Conservation (phyloP, 208 protist genomes). For the Naegleria fowleri region DNA sequence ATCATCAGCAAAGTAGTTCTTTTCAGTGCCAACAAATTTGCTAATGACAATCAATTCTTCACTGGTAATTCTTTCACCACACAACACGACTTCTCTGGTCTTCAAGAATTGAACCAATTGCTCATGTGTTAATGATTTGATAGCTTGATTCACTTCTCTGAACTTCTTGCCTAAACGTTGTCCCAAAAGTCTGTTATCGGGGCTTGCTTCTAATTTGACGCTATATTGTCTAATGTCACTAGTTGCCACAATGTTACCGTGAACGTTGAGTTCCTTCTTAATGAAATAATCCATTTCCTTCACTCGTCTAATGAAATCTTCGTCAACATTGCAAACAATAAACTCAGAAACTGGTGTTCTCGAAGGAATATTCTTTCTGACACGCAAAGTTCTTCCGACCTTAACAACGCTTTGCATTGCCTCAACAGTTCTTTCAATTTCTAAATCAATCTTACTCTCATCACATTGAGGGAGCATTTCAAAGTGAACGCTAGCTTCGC, state of each 20-base stretch:
- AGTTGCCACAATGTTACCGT: conserved; percentile 64
- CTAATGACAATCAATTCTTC: conserved; percentile 78
- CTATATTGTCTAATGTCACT: conserved; percentile 54
- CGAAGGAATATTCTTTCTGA: conserved; percentile 79
- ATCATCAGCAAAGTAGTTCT: conserved; percentile 73
- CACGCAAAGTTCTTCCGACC: conserved; percentile 83
- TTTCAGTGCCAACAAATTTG: conserved; percentile 67
- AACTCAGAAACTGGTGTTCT: conserved; percentile 79
- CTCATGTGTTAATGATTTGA: conserved; percentile 4
- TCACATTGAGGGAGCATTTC: conserved; percentile 77
- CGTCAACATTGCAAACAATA: conserved; percentile 71
- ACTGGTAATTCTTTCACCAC: conserved; percentile 57
- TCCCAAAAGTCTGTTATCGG: conserved; percentile 13
- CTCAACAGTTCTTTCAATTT: conserved; percentile 50
- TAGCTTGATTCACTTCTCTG: background rate
- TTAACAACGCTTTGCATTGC: conserved; percentile 83
- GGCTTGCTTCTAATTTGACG: conserved; percentile 29
- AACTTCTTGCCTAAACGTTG: background rate
- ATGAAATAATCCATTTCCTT: conserved; percentile 70
- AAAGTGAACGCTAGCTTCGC: conserved; percentile 82
- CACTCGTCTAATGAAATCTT: conserved; percentile 65
- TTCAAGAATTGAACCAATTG: background rate
- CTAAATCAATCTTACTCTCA: conserved; percentile 53
- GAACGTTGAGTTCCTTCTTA: conserved; percentile 80
- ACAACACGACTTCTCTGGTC: conserved; percentile 44